Evolutionary conservation across 164 flowering plant species (phyloP), one percentile per base, ranked within the genome.

Genomic region (Vitis riparia): DNA sequence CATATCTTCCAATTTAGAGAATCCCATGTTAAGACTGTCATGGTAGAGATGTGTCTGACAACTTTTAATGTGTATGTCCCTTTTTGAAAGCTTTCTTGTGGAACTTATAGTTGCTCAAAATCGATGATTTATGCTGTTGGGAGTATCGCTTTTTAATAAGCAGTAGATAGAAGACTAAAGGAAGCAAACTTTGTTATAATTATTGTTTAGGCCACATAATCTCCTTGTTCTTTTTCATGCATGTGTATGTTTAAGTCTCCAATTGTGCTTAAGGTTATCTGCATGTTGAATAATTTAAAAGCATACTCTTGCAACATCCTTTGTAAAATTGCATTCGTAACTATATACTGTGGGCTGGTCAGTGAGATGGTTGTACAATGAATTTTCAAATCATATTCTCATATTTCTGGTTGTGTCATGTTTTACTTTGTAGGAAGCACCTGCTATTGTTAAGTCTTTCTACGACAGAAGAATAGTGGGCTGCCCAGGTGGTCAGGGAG

Each of bases 401-500:
- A 15, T 55, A 55, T 51, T 19, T 58, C 19, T 58, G 23, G 61
- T 0, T 19, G 3, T 58, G 30, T 58, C 11, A 27, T 16, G 29
- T n/a, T 32, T 48, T 30, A 2, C 14, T 11, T 11, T 23, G 27
- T 59, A 80, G 84, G 84, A 80, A 75, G 67, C 74, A 30, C 81
- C 84, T 69, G 84, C 84, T 17, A 72, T 80, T 73, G 65, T 80
- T 37, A 77, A 78, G 70, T 80, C 84, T 52, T 71, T 70, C 66
- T 75, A 69, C 60, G 79, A 78, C 72, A 75, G 75, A 76, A 80
- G 84, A 70, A 75, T 78, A 69, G 81, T 78, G 65, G 84, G 84
- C 55, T 80, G 84, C 68, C 84, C 84, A 15, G 84, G 84, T 2
- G 84, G 70, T 72, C 81, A 78, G 68, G 84, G 81, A 55, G 84